Evolutionary conservation across 1,139 yeast species (phyloP).

Genomic region (Arxiozyma telluris): DNA sequence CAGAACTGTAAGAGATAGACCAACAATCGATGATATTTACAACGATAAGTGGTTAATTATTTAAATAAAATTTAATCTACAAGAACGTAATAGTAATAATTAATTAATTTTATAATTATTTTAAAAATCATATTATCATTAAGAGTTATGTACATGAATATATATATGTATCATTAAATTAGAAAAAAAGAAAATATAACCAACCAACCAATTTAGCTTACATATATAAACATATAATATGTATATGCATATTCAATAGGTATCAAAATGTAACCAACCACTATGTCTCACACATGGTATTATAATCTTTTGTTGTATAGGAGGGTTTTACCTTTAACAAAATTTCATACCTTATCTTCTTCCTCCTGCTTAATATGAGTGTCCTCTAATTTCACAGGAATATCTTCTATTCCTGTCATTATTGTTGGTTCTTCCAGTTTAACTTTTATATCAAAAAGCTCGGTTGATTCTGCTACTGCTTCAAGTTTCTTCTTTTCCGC

Average conservation of each 20-base stretch:
- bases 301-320: too few relatives aligned
- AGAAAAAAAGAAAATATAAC: too few relatives aligned
- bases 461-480: not conserved
- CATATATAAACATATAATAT: not conserved
- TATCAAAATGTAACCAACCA: not conserved
- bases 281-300: too few relatives aligned
- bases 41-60: constrained; percentile 58
- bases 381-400: not conserved
- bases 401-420: not conserved
- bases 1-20: constrained; percentile 57
- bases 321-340: too few relatives aligned
- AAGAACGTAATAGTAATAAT: not conserved
- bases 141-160: not conserved
- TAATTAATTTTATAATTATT: not conserved
- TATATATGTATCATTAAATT: not conserved
- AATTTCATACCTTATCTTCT: not conserved
- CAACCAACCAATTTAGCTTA: too few relatives aligned
- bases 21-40: constrained; percentile 61
- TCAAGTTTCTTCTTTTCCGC: not conserved
- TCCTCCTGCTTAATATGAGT: not conserved
- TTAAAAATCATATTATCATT: not conserved
- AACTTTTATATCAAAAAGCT: not conserved
- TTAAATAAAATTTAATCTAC: constrained; percentile 2
- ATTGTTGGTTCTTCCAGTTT: constrained; percentile 1
- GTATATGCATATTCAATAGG: not conserved